Percentiles rank a stretch among this genome's conserved stretches.
Evolutionary conservation across 2,329 filamentous ascomycete species (phyloP).

Genomic region (Aspergillus arachidicola): DNA sequence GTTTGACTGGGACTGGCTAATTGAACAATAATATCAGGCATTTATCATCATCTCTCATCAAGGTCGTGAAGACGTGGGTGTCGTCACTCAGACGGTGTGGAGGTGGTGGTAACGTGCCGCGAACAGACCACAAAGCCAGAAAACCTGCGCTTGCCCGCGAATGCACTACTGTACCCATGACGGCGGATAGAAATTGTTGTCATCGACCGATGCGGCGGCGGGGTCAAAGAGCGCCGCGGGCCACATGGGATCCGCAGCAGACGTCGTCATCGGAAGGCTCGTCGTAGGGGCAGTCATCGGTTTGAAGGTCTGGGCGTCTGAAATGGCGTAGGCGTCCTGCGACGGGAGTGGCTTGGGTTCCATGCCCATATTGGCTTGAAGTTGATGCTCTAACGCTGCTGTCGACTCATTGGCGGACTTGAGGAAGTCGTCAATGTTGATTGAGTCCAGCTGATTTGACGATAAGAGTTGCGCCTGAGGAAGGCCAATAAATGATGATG

Average conservation of each 20-base stretch:
- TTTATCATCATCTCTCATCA: constrained; percentile 51
- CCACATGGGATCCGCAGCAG: constrained; percentile 38
- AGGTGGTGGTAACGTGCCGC: constrained; percentile 42
- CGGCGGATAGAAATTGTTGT: constrained; percentile 29
- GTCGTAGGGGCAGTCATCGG: constrained; percentile 22
- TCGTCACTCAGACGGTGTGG: constrained; percentile 38
- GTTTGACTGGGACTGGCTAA: constrained; percentile 38
- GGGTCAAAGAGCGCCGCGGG: constrained; percentile 35
- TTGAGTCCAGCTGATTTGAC: constrained; percentile 42
- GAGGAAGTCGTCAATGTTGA: constrained; percentile 49
- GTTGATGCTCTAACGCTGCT: constrained; percentile 42
- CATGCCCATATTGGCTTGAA: constrained; percentile 41
- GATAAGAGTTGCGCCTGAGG: constrained; percentile 46
- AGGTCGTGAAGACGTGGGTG: constrained; percentile 39
- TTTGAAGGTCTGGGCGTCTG: constrained; percentile 28
- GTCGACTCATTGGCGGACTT: constrained; percentile 46
- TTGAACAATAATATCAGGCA: constrained; percentile 35
- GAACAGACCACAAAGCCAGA: constrained; percentile 26
- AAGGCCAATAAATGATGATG: constrained; percentile 46
- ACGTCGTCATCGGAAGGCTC: constrained; percentile 26
- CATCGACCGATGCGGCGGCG: constrained; percentile 33
- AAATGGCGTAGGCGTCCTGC: constrained; percentile 33
- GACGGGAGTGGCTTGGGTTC: constrained; percentile 36
- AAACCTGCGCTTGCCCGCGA: constrained; percentile 11
- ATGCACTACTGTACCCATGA: constrained; percentile 33